Percentiles rank a stretch among this genome's conserved stretches.
These are phyloP conservation scores for Pestalotiopsis sp. DNA, from an alignment of 2,329 filamentous ascomycete species.

Conservation along the genomic window DNA sequence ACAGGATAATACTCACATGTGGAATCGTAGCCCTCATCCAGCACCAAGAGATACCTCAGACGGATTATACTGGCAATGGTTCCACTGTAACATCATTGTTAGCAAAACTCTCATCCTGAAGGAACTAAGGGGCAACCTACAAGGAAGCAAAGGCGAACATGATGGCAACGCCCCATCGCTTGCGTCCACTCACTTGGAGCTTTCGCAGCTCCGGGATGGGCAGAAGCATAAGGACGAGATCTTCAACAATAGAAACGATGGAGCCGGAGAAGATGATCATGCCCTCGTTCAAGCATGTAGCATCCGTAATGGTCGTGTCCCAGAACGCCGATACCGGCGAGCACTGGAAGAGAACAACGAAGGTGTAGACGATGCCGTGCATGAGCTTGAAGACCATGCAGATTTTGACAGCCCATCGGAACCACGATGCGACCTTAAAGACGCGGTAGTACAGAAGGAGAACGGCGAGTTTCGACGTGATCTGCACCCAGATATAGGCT, in stretches of 20 bases:
- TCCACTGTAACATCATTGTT: background rate
- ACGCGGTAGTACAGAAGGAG: conserved; percentile 2
- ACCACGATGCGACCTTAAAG: conserved; percentile 6
- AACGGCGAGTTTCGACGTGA: background rate
- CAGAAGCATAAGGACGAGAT: background rate
- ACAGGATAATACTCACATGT: background rate
- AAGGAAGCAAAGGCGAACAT: conserved; percentile 8
- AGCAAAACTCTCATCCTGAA: background rate
- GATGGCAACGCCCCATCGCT: conserved; percentile 3
- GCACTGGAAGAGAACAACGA: conserved; percentile 5
- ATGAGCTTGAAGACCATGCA: background rate
- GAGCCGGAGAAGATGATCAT: background rate
- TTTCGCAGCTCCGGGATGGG: conserved; percentile 1
- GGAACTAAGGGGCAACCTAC: background rate
- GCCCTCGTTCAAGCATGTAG: background rate
- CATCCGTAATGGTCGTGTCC: background rate
- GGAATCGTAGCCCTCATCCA: background rate
- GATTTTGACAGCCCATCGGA: background rate
- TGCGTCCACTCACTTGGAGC: conserved; percentile 1
- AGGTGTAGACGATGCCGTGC: background rate
- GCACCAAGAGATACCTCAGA: background rate
- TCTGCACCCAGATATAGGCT: background rate
- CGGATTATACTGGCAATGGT: conserved; percentile 9
- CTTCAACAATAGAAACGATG: background rate
- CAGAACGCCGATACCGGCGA: background rate